Conservation (phyloP, 2,329 filamentous ascomycete genomes). For the Canariomyces notabilis region DNA sequence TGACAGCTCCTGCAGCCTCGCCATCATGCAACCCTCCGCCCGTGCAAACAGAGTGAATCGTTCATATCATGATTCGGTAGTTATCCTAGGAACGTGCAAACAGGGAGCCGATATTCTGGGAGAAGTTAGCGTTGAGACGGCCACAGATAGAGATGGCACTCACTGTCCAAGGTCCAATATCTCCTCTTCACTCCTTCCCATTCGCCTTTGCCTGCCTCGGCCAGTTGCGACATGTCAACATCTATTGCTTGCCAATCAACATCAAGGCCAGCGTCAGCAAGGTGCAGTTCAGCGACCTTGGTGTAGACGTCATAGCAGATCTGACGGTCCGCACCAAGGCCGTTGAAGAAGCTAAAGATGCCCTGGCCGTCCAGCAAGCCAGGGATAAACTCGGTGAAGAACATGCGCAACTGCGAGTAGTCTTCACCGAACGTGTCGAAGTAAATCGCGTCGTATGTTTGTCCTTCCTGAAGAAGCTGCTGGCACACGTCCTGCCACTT, state of each 20-base stretch:
- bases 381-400: conserved; percentile 85
- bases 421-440: conserved; percentile 98
- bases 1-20: neutral
- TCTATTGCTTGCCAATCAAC: conserved; percentile 76
- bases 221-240: conserved; percentile 63
- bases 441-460: conserved; percentile 82
- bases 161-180: conserved; percentile 81
- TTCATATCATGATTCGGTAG: neutral
- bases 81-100: conserved; percentile 62
- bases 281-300: conserved; percentile 85
- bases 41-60: neutral
- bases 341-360: conserved; percentile 83
- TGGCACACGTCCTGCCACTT: conserved; percentile 79
- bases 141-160: conserved; percentile 29
- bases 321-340: conserved; percentile 83
- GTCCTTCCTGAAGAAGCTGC: conserved; percentile 59
- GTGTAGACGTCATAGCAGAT: conserved; percentile 97
- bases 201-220: conserved; percentile 62
- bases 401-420: conserved; percentile 75
- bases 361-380: conserved; percentile 67
- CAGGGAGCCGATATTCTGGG: conserved; percentile 65
- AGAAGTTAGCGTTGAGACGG: conserved; percentile 26
- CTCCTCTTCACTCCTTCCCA: conserved; percentile 85
- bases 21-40: neutral
- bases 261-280: conserved; percentile 83